Conservation (phyloP, 1,284 basidiomycete species). For the Trametes sp. region DNA sequence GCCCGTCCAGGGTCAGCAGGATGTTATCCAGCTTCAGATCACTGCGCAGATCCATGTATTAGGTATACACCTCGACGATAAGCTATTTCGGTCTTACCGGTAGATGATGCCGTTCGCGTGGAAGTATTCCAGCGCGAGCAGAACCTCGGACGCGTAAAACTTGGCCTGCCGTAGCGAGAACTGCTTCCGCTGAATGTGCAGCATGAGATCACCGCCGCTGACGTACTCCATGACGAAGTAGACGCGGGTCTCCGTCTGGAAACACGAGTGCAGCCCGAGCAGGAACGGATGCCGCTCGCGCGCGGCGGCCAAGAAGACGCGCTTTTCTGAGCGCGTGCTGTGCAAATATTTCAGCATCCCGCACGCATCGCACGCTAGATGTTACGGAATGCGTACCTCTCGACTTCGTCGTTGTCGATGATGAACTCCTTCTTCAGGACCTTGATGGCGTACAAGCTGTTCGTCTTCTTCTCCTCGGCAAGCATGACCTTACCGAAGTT, state of each 20-base stretch:
- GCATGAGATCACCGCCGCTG: slow-evolving; percentile 82
- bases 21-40: slow-evolving; percentile 99
- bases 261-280: slow-evolving; percentile 96
- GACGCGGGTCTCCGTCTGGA: slow-evolving; percentile 98
- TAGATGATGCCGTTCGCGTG: slow-evolving; percentile 97
- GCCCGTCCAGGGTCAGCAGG: slow-evolving; percentile 94
- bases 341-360: slow-evolving; percentile 4
- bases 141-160: slow-evolving; percentile 98
- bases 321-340: slow-evolving; percentile 98
- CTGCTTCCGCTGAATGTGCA: slow-evolving; percentile 84
- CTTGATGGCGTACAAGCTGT: slow-evolving; percentile 97
- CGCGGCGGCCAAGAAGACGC: slow-evolving; percentile 96
- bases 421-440: slow-evolving; percentile 99
- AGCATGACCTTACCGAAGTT: slow-evolving; percentile 99
- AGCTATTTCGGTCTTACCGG: slow-evolving; percentile 58
- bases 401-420: slow-evolving; percentile 99
- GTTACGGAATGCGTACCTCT: slow-evolving; percentile 69
- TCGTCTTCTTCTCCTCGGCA: slow-evolving; percentile 96
- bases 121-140: slow-evolving; percentile 98
- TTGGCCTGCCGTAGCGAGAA: slow-evolving; percentile 89
- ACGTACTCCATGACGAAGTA: slow-evolving; percentile 88
- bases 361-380: neutral
- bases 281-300: slow-evolving; percentile 98
- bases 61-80: neutral
- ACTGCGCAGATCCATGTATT: slow-evolving; percentile 48